Base-by-base conservation (phyloP, 2,329 filamentous ascomycete species). In the Scopulariopsis brevicaulis region DNA sequence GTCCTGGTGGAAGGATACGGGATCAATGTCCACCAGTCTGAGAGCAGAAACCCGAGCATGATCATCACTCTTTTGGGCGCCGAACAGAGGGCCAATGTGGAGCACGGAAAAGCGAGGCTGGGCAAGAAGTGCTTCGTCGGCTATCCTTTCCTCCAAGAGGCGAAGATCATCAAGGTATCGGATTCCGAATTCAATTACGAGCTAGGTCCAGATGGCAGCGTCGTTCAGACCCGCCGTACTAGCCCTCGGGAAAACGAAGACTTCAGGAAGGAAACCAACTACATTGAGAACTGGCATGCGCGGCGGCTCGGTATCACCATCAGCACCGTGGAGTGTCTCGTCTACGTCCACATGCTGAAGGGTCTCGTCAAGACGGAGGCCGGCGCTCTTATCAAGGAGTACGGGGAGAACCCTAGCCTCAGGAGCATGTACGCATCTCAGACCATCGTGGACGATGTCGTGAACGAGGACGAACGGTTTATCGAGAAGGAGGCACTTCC, bases 21-120 rank as follows among this genome's bases (percentile, higher is more conserved):
- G 2, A 89, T 99, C 61, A 94, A 86, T 62, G 90, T 99, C 37
- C 99, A 99, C 75, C 91, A 96, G 68, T 85, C 93, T 64, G 94
- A 97, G 64, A 96, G 92, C 69, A 86, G 90, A 55, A 97, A 97
- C 67, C 92, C 96, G 71, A 99, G 93, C 71, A 92, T 97, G 84
- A 83, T 97, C 25, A 81, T 97, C 59, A 96, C 90, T 1, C 77
- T 99, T 55, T 79, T 85, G 35, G 86, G 90, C 43, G 83, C 89
- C 0, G 90, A 92, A 62, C 73, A 75, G 59, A 84, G 87, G 40
- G 85, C 87, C 54, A 88, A 82, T 62, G 77, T 85, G 24, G 84
- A 89, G 63, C 74, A 82, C 58, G 92, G 92, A 58, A 90, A 90
- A 69, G 73, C 77, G 55, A 93, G 90, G 67, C 79, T 99, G 52